Evolutionary conservation across 441 rosid genomes (phyloP).

Genomic region (Metrosideros polymorpha): DNA sequence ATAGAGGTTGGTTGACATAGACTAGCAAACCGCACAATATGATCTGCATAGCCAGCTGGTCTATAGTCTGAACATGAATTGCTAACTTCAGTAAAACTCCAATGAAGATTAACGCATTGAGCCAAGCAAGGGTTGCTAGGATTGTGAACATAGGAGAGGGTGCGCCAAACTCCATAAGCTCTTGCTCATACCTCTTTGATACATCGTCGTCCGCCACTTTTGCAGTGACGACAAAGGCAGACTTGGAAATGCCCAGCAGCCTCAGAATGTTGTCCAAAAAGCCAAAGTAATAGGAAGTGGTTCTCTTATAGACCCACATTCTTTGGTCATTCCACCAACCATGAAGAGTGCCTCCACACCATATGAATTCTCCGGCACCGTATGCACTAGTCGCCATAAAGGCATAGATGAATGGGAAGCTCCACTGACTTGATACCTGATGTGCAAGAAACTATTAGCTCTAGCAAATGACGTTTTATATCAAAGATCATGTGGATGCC

Average conservation of each 20-base stretch:
- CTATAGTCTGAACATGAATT: background rate
- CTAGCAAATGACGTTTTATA: background rate
- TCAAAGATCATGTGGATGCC: background rate
- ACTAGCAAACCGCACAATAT: slow-evolving; percentile 13
- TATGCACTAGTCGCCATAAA: slow-evolving; percentile 7
- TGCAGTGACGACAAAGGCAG: slow-evolving; percentile 16
- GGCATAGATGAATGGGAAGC: slow-evolving; percentile 13
- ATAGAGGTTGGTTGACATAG: slow-evolving; percentile 18
- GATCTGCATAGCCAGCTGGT: slow-evolving; percentile 8
- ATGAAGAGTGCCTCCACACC: slow-evolving; percentile 14
- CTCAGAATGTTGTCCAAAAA: slow-evolving; percentile 9
- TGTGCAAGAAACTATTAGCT: background rate
- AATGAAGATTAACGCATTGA: slow-evolving; percentile 10
- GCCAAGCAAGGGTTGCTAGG: slow-evolving; percentile 21
- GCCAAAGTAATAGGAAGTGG: slow-evolving; percentile 19
- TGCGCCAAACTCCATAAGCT: slow-evolving; percentile 28
- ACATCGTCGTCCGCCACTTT: slow-evolving; percentile 21
- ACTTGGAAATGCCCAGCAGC: slow-evolving; percentile 11
- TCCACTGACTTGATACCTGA: slow-evolving; percentile 23
- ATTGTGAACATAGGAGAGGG: slow-evolving; percentile 23
- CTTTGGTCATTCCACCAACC: slow-evolving; percentile 31
- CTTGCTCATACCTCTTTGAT: slow-evolving; percentile 11
- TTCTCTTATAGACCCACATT: slow-evolving; percentile 23
- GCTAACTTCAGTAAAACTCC: background rate
- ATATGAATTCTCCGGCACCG: slow-evolving; percentile 8